Percentiles rank a stretch among this genome's conserved stretches.
Conservation (phyloP, 345 rosid genomes). For the Litchi chinensis region DNA sequence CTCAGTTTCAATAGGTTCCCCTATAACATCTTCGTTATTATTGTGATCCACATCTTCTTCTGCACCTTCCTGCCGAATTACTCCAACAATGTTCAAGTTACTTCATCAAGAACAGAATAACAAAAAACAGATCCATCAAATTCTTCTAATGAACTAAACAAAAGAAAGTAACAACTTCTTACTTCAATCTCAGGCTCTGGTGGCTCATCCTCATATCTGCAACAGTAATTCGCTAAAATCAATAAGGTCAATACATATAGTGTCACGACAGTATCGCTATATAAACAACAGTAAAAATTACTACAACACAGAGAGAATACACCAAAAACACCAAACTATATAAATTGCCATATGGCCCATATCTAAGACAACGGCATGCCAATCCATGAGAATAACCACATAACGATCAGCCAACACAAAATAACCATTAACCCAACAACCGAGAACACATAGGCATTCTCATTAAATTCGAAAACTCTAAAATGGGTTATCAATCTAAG, state of each 20-base stretch:
- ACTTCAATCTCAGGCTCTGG: slow-evolving; percentile 87
- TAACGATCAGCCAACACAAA: too few relatives aligned
- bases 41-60: slow-evolving; percentile 65
- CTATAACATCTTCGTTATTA: slow-evolving; percentile 56
- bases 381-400: too few relatives aligned
- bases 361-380: too few relatives aligned
- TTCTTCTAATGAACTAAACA: not conserved
- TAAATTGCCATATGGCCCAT: too few relatives aligned
- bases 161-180: slow-evolving; percentile 12
- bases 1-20: slow-evolving; percentile 66
- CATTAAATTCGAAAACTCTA: not conserved
- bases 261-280: not conserved
- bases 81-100: slow-evolving; percentile 9
- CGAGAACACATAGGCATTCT: not conserved
- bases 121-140: not conserved
- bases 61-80: slow-evolving; percentile 65
- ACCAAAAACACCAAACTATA: too few relatives aligned
- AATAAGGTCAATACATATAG: not conserved
- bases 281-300: not conserved
- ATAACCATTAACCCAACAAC: too few relatives aligned
- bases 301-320: not conserved
- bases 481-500: not conserved
- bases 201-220: slow-evolving; percentile 90
- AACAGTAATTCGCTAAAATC: slow-evolving; percentile 14
- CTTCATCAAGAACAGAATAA: not conserved